Base-by-base conservation (phyloP, 768 basidiomycete genomes). In the Dictyophora rubrovolvata region DNA sequence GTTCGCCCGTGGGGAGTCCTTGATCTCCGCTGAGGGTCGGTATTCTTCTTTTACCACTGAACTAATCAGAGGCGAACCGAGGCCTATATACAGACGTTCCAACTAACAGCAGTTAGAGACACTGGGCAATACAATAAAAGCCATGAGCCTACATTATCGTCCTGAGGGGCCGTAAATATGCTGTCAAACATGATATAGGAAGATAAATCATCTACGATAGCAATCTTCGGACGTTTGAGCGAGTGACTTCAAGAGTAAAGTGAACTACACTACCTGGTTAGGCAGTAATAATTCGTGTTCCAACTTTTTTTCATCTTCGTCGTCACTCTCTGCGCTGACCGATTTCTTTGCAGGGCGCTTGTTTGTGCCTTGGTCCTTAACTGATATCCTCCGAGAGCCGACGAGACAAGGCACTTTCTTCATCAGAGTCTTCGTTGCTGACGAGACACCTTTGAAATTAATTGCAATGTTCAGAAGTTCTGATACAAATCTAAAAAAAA, bases 391-490 rank as follows among this genome's bases (percentile, higher is more conserved):
- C 56, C 86, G 84, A 5, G 82, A 78, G 6, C 84, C 92, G 20
- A 97, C 78, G 34, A 98, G 72, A 55, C 93, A 81, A 0, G 89
- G 75, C 0, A 84, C 71, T 47, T 71, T 75, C 68, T 79, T 87
- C 88, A 99, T 88, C 52, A 78, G 78, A 17, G 67, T 71, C 33
- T 82, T 66, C 0, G 84, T 86, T 5, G 71, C 70, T 1, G 73
- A 69, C 1, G 80, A 75, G 12, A 79, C 72, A n/a, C 75, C 73
- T 14, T 73, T 68, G 61, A 73, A 68, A 63, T 93, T 93, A 48
- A 92, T 77, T n/a, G 90, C 89, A 50, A 98, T 77, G 60, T 92
- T 87, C 12, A 92, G 83, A 5, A 97, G 75, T 67, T 95, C 92
- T 1, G 76, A 73, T 22, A 93, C 74, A 68, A 87, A 96, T 64